These are phyloP conservation scores for Teratosphaeria zuluensis DNA, from an alignment of 2,329 filamentous ascomycete species.

Conservation along the genomic window DNA sequence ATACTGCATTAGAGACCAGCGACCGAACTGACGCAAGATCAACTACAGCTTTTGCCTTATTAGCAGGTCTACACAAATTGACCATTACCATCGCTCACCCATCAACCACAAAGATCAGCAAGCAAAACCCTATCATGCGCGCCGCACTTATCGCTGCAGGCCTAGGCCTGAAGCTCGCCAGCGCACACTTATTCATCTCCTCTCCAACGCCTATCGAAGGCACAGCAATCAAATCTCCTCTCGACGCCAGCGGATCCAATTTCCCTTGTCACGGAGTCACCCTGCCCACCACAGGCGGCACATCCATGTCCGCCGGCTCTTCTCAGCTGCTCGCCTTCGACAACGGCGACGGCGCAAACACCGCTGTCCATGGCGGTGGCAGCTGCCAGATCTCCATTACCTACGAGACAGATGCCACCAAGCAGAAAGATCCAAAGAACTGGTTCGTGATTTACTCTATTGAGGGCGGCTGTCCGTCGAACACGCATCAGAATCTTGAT, in stretches of 20 bases:
- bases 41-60: not conserved
- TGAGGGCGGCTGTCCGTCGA: slow-evolving; percentile 72
- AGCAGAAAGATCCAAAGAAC: slow-evolving; percentile 42
- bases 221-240: slow-evolving; percentile 50
- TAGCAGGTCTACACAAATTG: not conserved
- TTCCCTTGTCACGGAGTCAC: slow-evolving; percentile 67
- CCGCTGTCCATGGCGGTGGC: slow-evolving; percentile 78
- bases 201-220: slow-evolving; percentile 55
- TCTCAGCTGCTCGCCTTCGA: slow-evolving; percentile 53
- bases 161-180: slow-evolving; percentile 45
- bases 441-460: slow-evolving; percentile 90
- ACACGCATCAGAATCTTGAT: slow-evolving; percentile 46
- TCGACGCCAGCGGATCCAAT: slow-evolving; percentile 50
- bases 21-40: not conserved
- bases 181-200: slow-evolving; percentile 68
- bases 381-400: slow-evolving; percentile 86
- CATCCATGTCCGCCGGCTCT: slow-evolving; percentile 54
- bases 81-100: not conserved
- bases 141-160: slow-evolving; percentile 26
- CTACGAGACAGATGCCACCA: slow-evolving; percentile 60
- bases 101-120: not conserved
- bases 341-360: slow-evolving; percentile 41
- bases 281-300: slow-evolving; percentile 33
- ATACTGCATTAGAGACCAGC: not conserved
- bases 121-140: not conserved